Conservation (phyloP, 352 stramenopile genomes). For the Globisporangium carolinianum region DNA sequence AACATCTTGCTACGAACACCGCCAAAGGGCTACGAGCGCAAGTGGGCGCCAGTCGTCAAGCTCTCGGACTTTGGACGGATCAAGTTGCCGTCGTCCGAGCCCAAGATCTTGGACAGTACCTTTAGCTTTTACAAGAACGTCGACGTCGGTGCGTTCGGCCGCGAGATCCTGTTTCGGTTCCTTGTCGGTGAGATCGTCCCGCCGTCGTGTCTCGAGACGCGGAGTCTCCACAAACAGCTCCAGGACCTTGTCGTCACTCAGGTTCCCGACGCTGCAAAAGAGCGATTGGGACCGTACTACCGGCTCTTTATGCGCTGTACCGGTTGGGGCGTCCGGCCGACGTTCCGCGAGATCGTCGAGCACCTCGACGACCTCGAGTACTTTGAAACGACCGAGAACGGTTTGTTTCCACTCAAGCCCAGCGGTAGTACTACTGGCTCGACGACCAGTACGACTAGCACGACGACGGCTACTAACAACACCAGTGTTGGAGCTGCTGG, state of each 20-base stretch:
- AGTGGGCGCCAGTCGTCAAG: conserved; percentile 78
- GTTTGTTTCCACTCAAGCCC: conserved; percentile 71
- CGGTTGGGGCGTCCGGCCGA: conserved; percentile 68
- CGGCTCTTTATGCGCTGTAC: conserved; percentile 68
- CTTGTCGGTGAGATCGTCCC: conserved; percentile 78
- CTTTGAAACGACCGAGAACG: conserved; percentile 73
- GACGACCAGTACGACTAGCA: not conserved
- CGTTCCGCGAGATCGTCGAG: conserved; percentile 75
- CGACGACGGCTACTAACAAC: not conserved
- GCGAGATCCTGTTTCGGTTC: conserved; percentile 74
- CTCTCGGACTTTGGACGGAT: conserved; percentile 82
- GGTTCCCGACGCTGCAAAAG: conserved; percentile 45
- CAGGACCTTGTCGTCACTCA: conserved; percentile 67
- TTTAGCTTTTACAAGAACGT: conserved; percentile 86
- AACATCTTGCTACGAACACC: conserved; percentile 81
- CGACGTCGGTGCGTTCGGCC: conserved; percentile 68
- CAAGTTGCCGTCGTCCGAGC: conserved; percentile 54
- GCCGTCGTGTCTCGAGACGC: conserved; percentile 58
- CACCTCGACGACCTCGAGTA: conserved; percentile 72
- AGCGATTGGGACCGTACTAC: conserved; percentile 57
- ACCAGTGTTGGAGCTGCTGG: not conserved
- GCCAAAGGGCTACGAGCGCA: conserved; percentile 72
- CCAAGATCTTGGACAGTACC: conserved; percentile 54
- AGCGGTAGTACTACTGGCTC: conserved; percentile 5
- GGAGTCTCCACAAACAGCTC: conserved; percentile 66